Conservation (phyloP, 2,329 filamentous ascomycete genomes). For the Cladosporium oxysporum region DNA sequence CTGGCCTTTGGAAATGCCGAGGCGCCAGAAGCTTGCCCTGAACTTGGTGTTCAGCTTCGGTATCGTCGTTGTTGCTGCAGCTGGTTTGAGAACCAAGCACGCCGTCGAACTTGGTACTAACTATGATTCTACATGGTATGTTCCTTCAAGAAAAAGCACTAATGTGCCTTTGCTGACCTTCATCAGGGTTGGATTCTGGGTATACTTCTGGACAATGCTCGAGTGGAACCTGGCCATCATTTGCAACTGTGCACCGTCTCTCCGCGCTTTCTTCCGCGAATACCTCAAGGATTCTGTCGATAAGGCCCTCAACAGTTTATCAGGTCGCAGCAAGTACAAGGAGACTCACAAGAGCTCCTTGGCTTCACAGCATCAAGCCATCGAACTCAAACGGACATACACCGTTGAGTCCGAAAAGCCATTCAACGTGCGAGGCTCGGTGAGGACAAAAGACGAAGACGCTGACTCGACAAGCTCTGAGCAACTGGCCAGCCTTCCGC, state of each 20-base stretch:
- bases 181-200: slow-evolving; percentile 32
- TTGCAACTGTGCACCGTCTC: slow-evolving; percentile 31
- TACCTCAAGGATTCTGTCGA: slow-evolving; percentile 26
- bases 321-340: slow-evolving; percentile 17
- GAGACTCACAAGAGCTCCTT: slow-evolving; percentile 8
- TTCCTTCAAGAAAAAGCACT: not conserved
- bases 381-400: slow-evolving; percentile 12
- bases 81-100: slow-evolving; percentile 36
- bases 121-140: slow-evolving; percentile 16
- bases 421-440: not conserved
- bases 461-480: not conserved
- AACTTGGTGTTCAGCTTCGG: slow-evolving; percentile 30
- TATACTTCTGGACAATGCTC: slow-evolving; percentile 32
- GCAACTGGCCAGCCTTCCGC: not conserved
- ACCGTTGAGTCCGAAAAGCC: slow-evolving; percentile 15
- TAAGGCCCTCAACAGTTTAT: slow-evolving; percentile 21
- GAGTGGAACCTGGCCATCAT: slow-evolving; percentile 34
- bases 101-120: slow-evolving; percentile 28
- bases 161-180: not conserved
- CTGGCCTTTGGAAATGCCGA: slow-evolving; percentile 45
- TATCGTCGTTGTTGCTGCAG: slow-evolving; percentile 35
- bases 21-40: slow-evolving; percentile 40
- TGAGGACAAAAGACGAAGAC: not conserved
- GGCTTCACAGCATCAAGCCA: slow-evolving; percentile 1
- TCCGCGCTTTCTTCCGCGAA: slow-evolving; percentile 26